phyloP scores from a whole-genome alignment of 2,329 filamentous ascomycete genomes.

The Aspergillus transmontanensis region DNA sequence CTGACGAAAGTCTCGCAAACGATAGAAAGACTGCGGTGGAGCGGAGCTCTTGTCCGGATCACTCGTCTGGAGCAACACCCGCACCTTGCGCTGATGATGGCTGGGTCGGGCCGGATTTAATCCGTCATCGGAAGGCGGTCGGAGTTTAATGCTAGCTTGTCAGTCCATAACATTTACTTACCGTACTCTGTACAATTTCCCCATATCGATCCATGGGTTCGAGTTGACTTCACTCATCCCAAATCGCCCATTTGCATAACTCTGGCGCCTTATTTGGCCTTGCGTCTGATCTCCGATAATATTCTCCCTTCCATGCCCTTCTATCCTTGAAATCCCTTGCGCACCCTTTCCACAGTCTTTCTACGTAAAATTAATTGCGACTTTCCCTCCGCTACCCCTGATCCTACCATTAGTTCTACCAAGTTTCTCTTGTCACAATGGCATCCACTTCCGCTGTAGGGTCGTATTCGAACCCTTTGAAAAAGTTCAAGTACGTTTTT shows the following conservation, averaged over 20 bases:
- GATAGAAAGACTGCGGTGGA: constrained; percentile 17
- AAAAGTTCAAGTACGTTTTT: constrained; percentile 92
- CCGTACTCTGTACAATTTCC: constrained; percentile 19
- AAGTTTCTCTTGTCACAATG: constrained; percentile 60
- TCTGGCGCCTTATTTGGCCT: constrained; percentile 14
- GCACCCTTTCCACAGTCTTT: constrained; percentile 12
- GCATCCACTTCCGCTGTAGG: constrained; percentile 71
- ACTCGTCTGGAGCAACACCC: constrained; percentile 5
- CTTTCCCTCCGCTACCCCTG: constrained; percentile 31
- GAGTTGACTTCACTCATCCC: constrained; percentile 7
- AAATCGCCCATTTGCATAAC: constrained; percentile 16
- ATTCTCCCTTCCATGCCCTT: constrained; percentile 2
- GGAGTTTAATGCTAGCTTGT: constrained; percentile 5
- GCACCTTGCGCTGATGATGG: constrained; percentile 15
- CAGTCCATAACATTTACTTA: constrained; percentile 3
- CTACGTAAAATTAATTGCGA: constrained; percentile 3
- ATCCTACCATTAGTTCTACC: constrained; percentile 26
- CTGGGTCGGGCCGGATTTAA: constrained; percentile 33
- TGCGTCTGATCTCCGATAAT: constrained; percentile 1
- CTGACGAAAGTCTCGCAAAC: constrained; percentile 12
- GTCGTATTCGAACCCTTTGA: constrained; percentile 97
- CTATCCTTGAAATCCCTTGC: neutral
- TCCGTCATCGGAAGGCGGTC: constrained; percentile 21
- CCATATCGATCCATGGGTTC: constrained; percentile 32
- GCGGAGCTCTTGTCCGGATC: constrained; percentile 19